A percentile compares a stretch with the other conserved stretches of the same genome.
Evolutionary conservation across 768 basidiomycete species (phyloP).

Genomic region (Boletellus ananiceps): DNA sequence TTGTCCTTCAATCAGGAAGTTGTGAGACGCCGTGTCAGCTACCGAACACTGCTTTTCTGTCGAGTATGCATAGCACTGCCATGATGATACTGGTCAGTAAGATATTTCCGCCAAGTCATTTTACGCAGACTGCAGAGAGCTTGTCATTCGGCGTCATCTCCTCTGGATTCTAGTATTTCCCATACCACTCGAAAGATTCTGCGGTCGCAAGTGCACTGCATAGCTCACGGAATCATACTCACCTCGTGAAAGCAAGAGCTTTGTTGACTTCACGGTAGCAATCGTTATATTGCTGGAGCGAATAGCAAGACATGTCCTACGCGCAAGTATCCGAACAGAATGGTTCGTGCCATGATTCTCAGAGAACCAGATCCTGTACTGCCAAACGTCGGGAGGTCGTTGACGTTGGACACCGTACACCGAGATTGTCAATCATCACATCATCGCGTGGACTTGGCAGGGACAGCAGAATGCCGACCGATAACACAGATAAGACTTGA

Average conservation of each 20-base stretch:
- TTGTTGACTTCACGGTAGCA: neutral
- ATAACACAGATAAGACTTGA: neutral
- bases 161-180: no score
- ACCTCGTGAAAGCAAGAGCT: neutral
- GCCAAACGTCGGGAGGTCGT: neutral
- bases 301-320: no score
- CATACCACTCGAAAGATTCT: neutral
- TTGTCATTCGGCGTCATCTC: no score
- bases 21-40: no score
- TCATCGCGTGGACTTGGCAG: neutral
- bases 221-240: neutral
- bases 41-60: no score
- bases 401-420: neutral
- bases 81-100: no score
- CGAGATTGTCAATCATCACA: neutral
- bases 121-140: no score
- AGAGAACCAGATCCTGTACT: neutral
- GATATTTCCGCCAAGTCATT: no score
- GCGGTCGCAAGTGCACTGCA: neutral
- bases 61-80: no score
- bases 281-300: neutral
- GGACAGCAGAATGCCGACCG: slow-evolving; percentile 2
- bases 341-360: neutral
- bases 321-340: no score
- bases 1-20: no score